These are phyloP conservation scores for Apiospora aurea DNA, from an alignment of 2,329 filamentous ascomycete genomes.

Conservation along the genomic window DNA sequence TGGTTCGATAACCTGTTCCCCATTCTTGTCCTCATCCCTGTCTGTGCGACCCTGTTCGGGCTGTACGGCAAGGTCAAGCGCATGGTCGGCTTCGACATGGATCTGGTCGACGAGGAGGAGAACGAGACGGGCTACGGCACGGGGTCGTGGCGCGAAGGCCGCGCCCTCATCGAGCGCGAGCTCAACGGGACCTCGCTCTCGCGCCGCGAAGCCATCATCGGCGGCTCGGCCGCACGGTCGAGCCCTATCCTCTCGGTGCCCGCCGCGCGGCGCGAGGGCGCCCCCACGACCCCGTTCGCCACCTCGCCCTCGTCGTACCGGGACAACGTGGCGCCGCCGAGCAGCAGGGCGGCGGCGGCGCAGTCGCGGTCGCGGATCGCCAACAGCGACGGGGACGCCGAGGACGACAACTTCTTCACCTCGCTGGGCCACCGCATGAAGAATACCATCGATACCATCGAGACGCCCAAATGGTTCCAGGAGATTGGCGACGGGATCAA, in stretches of 20 bases:
- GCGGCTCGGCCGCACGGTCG: conserved; percentile 44
- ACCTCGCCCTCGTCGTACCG: conserved; percentile 46
- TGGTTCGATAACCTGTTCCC: conserved; percentile 92
- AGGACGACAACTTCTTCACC: conserved; percentile 84
- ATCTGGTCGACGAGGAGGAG: conserved; percentile 75
- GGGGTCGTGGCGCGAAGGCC: conserved; percentile 89
- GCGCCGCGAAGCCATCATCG: conserved; percentile 53
- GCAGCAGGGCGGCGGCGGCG: conserved; percentile 33
- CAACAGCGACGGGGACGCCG: conserved; percentile 60
- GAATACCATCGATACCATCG: conserved; percentile 88
- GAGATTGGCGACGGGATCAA: conserved; percentile 74
- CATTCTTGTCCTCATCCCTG: conserved; percentile 85
- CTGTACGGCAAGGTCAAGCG: conserved; percentile 84
- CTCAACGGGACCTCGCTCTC: conserved; percentile 68
- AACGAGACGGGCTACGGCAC: conserved; percentile 72
- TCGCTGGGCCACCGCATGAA: conserved; percentile 84
- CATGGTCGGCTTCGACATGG: conserved; percentile 76
- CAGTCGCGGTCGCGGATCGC: conserved; percentile 46
- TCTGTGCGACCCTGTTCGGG: conserved; percentile 85
- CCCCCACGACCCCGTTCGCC: conserved; percentile 51
- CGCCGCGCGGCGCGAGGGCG: conserved; percentile 44
- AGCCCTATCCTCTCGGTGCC: conserved; percentile 59
- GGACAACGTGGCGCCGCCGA: conserved; percentile 35
- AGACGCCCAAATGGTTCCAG: conserved; percentile 82
- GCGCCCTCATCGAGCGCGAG: conserved; percentile 89